A percentile compares a stretch with the other conserved stretches of the same genome.
phyloP scores from a whole-genome alignment of 768 basidiomycete species.

The Mycena crocata region DNA sequence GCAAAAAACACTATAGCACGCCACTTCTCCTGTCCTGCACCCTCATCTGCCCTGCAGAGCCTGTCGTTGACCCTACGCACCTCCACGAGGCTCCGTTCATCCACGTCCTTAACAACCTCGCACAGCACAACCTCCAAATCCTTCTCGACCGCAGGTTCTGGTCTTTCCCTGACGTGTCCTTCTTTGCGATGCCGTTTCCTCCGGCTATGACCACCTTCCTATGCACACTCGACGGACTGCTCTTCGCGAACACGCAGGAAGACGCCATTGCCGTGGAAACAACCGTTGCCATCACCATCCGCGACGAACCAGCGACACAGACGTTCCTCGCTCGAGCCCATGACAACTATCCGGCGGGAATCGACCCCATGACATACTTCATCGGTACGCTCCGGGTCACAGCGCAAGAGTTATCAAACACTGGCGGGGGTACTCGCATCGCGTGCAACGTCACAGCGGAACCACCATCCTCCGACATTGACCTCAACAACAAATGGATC shows the following conservation, averaged over 20 bases:
- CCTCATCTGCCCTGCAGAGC: not conserved
- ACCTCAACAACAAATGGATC: not conserved
- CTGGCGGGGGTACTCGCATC: not conserved
- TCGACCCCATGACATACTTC: not conserved
- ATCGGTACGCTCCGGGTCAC: not conserved
- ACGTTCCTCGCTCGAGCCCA: not conserved
- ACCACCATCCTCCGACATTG: not conserved
- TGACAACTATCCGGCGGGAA: not conserved
- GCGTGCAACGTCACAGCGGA: slow-evolving; percentile 1
- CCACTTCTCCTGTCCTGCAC: not conserved
- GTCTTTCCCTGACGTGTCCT: not conserved
- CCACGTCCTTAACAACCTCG: not conserved
- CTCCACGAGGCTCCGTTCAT: not conserved
- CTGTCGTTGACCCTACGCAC: not conserved
- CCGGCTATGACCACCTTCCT: not conserved
- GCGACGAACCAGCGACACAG: not conserved
- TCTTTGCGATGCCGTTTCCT: not conserved
- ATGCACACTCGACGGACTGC: not conserved
- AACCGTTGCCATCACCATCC: not conserved
- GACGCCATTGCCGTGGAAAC: not conserved
- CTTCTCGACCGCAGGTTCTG: not conserved
- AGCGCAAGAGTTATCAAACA: not conserved
- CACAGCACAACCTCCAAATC: not conserved
- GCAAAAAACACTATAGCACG: not conserved
- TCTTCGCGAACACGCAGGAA: not conserved